Evolutionary conservation across 106 monocot species (phyloP).

Genomic region (Chionographis japonica): DNA sequence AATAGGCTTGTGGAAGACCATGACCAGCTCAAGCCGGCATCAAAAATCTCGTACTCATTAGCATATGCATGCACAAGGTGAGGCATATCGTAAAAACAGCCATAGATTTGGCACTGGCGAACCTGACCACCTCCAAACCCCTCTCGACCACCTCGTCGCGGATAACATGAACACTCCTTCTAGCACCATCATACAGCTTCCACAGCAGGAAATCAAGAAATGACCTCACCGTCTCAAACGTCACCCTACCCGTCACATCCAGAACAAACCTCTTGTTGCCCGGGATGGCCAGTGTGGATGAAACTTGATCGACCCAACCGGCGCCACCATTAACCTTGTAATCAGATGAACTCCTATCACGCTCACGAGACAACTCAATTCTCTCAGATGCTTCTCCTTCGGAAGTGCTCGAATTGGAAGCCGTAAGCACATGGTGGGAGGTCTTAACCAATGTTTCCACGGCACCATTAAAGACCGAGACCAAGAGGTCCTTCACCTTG

Average conservation of each 20-base stretch:
- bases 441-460: constrained; percentile 83
- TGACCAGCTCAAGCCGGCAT: constrained; percentile 19
- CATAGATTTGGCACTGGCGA: constrained; percentile 47
- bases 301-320: constrained; percentile 40
- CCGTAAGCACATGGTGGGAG: constrained; percentile 48
- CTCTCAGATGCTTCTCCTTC: background rate
- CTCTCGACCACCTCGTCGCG: constrained; percentile 41
- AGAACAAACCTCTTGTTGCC: constrained; percentile 58
- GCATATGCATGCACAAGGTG: constrained; percentile 63
- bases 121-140: constrained; percentile 46
- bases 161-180: constrained; percentile 28
- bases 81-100: constrained; percentile 50
- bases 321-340: constrained; percentile 11
- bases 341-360: background rate
- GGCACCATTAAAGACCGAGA: constrained; percentile 63
- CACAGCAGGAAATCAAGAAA: constrained; percentile 55
- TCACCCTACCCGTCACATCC: constrained; percentile 73
- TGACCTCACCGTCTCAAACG: constrained; percentile 69
- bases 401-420: constrained; percentile 3
- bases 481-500: constrained; percentile 67
- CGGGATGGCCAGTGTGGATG: constrained; percentile 54
- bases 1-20: background rate
- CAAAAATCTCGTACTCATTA: constrained; percentile 25
- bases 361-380: background rate
- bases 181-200: constrained; percentile 35